A percentile compares a stretch with the other conserved stretches of the same genome.
phyloP scores from a whole-genome alignment of 2,329 filamentous ascomycete species.

The Pyricularia pennisetigena region DNA sequence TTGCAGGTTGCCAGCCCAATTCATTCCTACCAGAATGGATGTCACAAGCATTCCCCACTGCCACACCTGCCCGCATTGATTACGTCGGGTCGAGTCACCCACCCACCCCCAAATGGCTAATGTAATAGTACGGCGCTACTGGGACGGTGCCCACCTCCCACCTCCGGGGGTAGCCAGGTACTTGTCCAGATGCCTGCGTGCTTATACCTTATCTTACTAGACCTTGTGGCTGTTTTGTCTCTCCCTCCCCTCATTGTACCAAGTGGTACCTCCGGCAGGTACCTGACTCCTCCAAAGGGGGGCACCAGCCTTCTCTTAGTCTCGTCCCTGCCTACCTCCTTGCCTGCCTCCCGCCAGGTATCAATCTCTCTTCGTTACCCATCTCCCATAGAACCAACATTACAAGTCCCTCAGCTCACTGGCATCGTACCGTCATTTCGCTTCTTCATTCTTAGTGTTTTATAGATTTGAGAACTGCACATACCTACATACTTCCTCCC shows the following conservation, averaged over 20 bases:
- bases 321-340: neutral
- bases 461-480: neutral
- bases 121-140: neutral
- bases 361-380: neutral
- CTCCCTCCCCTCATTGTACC: neutral
- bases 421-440: neutral
- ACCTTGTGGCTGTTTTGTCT: neutral
- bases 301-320: neutral
- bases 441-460: neutral
- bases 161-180: neutral
- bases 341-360: neutral
- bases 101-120: neutral
- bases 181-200: neutral
- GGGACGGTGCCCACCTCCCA: neutral
- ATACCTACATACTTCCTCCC: neutral
- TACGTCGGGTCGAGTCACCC: neutral
- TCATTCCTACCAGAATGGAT: neutral
- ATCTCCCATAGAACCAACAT: neutral
- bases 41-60: neutral
- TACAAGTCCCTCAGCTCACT: neutral
- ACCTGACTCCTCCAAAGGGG: neutral
- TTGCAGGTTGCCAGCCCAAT: neutral
- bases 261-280: neutral
- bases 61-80: neutral
- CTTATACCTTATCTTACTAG: neutral